Base-by-base conservation (phyloP, 2,329 filamentous ascomycete genomes). In the Scedosporium apiospermum region DNA sequence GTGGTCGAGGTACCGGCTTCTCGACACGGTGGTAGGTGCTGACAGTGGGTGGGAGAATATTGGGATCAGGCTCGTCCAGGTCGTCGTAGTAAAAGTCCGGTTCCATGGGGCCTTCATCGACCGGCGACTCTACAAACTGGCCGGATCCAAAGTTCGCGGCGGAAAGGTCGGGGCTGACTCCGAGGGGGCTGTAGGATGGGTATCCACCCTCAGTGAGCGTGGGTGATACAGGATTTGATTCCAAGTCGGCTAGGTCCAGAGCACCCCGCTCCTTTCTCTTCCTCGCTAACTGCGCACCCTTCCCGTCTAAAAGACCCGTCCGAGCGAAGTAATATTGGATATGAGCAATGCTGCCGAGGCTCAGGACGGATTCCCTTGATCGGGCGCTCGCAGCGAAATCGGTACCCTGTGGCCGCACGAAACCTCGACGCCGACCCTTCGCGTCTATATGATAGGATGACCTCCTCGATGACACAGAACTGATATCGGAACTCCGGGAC, bases 301-400 rank as follows among this genome's bases (percentile, higher is more conserved):
- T 97, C 63, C 93, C 92, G 71, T 99, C 95, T 60, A 99, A 78
- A 66, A 99, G 77, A 5, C 95, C 95, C 0, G 95, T 99, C 64
- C 95, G 83, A 42, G 95, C 93, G 77, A 99, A 99, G 76, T 98
- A 99, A 77, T 98, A 96, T 75, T 99, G 95, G 71, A 99, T 80
- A 77, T 99, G 95, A 63, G 93, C 91, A 69, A 99, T 99, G 75
- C 93, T 97, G 62, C 95, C 95, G 65, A 99, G 77, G 71, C 91
- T 96, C 85, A 98, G 88, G 67, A 99, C 95, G 72, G 93, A 97
- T 74, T 99, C 93, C 66, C 95, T 84, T 60, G 91, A 91, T 71
- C 87, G 87, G 57, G 95, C 95, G 63, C 93, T 97, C 64, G 90
- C 89, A 27, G 95, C 91, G 73, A 98, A 99, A 70, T 92, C 85